phyloP scores from a whole-genome alignment of 2,329 filamentous ascomycete genomes.

The Epichloe elymi region DNA sequence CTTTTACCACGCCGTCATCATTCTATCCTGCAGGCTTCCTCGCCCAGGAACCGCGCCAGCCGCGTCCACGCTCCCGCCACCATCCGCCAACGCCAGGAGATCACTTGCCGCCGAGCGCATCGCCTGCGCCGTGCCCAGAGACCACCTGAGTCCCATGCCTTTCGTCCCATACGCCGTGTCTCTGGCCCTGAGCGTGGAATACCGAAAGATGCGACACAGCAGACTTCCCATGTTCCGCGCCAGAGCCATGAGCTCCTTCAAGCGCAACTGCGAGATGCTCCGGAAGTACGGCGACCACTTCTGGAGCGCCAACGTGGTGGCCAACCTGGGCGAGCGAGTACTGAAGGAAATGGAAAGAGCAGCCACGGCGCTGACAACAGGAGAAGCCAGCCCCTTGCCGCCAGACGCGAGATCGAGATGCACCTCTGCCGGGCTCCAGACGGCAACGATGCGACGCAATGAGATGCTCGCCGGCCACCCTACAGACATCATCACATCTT shows the following conservation, averaged over 20 bases:
- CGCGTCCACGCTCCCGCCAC: conserved; percentile 30
- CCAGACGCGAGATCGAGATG: conserved; percentile 11
- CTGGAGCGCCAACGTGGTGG: conserved; percentile 42
- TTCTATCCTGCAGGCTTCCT: conserved; percentile 45
- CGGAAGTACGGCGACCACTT: conserved; percentile 42
- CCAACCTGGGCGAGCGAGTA: conserved; percentile 40
- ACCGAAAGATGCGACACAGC: conserved; percentile 51
- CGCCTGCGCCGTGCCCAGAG: conserved; percentile 37
- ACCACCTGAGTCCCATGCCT: conserved; percentile 39
- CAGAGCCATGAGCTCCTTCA: conserved; percentile 41
- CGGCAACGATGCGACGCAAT: conserved; percentile 4
- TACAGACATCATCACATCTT: conserved; percentile 14
- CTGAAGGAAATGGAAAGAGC: conserved; percentile 43
- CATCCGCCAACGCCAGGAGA: conserved; percentile 40
- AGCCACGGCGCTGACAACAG: conserved; percentile 30
- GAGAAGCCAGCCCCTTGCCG: conserved; percentile 18
- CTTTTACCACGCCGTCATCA: conserved; percentile 51
- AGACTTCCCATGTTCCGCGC: conserved; percentile 44
- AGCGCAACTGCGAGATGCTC: conserved; percentile 39
- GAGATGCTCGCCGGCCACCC: conserved; percentile 14
- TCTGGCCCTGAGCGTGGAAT: conserved; percentile 47
- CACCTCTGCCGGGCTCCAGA: conserved; percentile 2
- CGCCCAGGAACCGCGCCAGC: conserved; percentile 25
- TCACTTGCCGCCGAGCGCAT: conserved; percentile 46
- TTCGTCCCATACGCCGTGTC: conserved; percentile 50